Base-by-base conservation (phyloP, 2,329 filamentous ascomycete species). In the Colletotrichum musicola region DNA sequence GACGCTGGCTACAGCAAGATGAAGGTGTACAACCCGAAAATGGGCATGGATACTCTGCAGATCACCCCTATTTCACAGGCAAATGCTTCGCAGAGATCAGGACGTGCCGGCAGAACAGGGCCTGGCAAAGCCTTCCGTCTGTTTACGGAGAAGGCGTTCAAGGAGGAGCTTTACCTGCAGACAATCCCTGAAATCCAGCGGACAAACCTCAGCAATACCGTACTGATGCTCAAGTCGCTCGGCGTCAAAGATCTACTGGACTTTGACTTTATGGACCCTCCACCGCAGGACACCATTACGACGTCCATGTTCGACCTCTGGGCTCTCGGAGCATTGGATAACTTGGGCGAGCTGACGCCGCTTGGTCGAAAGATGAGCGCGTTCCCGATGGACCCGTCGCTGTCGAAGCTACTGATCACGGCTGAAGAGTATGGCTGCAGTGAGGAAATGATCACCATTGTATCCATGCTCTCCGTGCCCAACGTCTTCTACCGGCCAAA, bases 251-350 rank as follows among this genome's bases (percentile, higher is more conserved):
- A 99, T 73, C 85, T 99, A 10, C 82, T 99, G 1, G 95, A 99
- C 78, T 99, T 99, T 76, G 94, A 98, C 78, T 99, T 99, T 75
- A 98, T 99, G 95, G 96, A 99, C 73, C 96, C 96, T 1, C 96
- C 96, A 6, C 96, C 96, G 0, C 96, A 99, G 80, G 97, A 99
- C 75, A 98, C 95, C 0, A 98, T 99, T 72, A 95, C 94, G 0
- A 99, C 96, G 0, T 98, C 95, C 4, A 90, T 99, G 42, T 99
- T 98, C 81, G 96, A 99, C 75, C 88, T 99, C 0, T 99, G 96
- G 96, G 95, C 96, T 0, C 85, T 99, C 0, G 96, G 96, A 1
- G 95, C 96, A 0, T 82, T 99, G 13, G 94, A 98, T 77, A 98
- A 99, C 74, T 87, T 98, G 16, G 97, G 96, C 42, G 94, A 98